These are phyloP conservation scores for Akanthomyces lecanii DNA, from an alignment of 2,329 filamentous ascomycete genomes.

Conservation along the genomic window DNA sequence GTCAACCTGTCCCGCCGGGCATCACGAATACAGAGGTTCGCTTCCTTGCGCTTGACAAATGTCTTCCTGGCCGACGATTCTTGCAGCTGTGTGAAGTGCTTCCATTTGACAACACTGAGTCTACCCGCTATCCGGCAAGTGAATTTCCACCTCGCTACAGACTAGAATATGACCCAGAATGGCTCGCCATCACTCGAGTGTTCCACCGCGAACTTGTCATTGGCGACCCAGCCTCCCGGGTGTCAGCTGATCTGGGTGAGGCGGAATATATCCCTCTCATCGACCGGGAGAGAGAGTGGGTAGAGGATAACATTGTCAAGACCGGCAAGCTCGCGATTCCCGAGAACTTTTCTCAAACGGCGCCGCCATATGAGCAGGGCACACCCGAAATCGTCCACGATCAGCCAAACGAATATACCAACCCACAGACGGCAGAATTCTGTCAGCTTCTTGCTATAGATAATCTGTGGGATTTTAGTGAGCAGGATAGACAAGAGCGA, in stretches of 20 bases:
- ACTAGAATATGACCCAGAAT: constrained; percentile 85
- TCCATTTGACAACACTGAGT: constrained; percentile 37
- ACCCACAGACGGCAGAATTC: constrained; percentile 78
- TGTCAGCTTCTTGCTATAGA: constrained; percentile 73
- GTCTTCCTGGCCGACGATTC: constrained; percentile 72
- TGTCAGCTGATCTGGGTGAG: constrained; percentile 62
- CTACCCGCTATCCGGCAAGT: constrained; percentile 21
- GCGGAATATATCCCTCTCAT: constrained; percentile 65
- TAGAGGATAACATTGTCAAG: constrained; percentile 68
- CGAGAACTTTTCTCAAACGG: constrained; percentile 71
- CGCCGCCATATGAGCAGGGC: constrained; percentile 61
- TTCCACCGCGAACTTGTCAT: constrained; percentile 65
- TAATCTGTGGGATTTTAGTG: constrained; percentile 70
- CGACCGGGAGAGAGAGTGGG: constrained; percentile 68
- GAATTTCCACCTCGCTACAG: constrained; percentile 42
- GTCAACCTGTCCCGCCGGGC: constrained; percentile 61
- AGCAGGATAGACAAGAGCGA: constrained; percentile 62
- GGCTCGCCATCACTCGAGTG: constrained; percentile 86
- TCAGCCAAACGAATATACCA: constrained; percentile 78
- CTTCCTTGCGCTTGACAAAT: constrained; percentile 92
- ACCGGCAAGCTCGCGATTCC: constrained; percentile 63
- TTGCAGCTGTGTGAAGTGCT: constrained; percentile 70
- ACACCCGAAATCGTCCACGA: constrained; percentile 54
- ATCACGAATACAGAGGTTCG: constrained; percentile 76
- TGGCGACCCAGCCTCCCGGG: constrained; percentile 52